Conservation (phyloP, 2,329 filamentous ascomycete species). For the Phaeomoniella chlamydospora region DNA sequence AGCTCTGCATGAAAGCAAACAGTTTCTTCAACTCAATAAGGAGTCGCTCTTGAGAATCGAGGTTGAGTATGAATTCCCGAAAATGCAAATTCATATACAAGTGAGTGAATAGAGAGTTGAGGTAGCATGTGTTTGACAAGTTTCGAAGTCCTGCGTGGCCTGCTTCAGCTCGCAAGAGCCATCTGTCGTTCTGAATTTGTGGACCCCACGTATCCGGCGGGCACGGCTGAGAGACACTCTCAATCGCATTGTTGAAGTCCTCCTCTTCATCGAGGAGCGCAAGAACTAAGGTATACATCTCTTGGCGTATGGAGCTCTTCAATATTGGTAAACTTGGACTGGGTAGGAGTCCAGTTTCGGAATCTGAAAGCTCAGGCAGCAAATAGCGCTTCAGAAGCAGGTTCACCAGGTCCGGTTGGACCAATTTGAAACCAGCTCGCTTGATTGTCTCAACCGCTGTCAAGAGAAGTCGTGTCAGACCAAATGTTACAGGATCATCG, state of each 20-base stretch:
- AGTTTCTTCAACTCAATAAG: conserved; percentile 65
- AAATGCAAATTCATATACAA: conserved; percentile 92
- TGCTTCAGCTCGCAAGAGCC: conserved; percentile 50
- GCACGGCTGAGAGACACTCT: conserved; percentile 23
- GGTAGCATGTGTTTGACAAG: conserved; percentile 89
- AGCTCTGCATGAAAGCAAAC: conserved; percentile 78
- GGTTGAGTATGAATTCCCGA: conserved; percentile 63
- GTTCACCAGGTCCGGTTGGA: background rate
- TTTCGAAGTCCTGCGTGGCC: conserved; percentile 87
- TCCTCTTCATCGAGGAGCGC: background rate
- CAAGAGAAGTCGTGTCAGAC: conserved; percentile 25
- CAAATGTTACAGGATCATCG: conserved; percentile 26
- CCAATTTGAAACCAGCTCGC: background rate
- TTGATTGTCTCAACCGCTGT: conserved; percentile 8
- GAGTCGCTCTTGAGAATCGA: conserved; percentile 47
- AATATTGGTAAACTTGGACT: conserved; percentile 33
- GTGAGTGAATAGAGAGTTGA: conserved; percentile 88
- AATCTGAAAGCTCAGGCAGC: conserved; percentile 11
- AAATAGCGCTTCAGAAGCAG: background rate
- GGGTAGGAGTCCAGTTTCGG: conserved; percentile 8
- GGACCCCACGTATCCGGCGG: conserved; percentile 16
- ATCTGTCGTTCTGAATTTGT: conserved; percentile 32
- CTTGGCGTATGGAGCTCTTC: conserved; percentile 29
- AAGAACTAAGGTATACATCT: conserved; percentile 1
- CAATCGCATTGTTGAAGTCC: conserved; percentile 26